Base-by-base conservation (phyloP, 768 basidiomycete species). In the Rhizopogon salebrosus region DNA sequence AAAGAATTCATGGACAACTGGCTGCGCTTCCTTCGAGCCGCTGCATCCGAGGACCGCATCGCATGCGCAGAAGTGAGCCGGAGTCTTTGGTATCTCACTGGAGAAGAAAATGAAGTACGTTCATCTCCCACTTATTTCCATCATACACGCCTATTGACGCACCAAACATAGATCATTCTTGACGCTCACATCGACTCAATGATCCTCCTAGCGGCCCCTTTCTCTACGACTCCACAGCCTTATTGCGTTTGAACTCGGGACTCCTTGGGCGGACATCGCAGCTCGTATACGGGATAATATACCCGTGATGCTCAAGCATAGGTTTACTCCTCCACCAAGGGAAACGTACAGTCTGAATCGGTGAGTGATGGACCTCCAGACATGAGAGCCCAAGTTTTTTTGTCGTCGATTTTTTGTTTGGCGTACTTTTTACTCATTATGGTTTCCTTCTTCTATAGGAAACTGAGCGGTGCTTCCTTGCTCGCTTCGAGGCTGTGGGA, bases 271-370 rank as follows among this genome's bases (percentile, higher is more conserved):
- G n/a, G n/a, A n/a, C n/a, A n/a, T n/a, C n/a, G n/a, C n/a, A n/a
- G n/a, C n/a, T n/a, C n/a, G n/a, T n/a, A n/a, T n/a, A n/a, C n/a
- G n/a, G n/a, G n/a, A n/a, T n/a, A n/a, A n/a, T n/a, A n/a, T n/a
- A n/a, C n/a, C n/a, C n/a, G n/a, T n/a, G n/a, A n/a, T n/a, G n/a
- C n/a, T n/a, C n/a, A n/a, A n/a, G n/a, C n/a, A n/a, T n/a, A n/a
- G n/a, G n/a, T n/a, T n/a, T 3, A 94, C 92, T 0, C 95, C 95
- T 0, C 95, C 95, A 2, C 95, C 95, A 1, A 74, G 82, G 53
- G 94, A 98, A 71, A 98, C 95, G 1, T 98, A 98, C 68, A 92
- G 90, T 67, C 72, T 98, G 49, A 98, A 99, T 66, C 73, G 92
- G 87, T 86, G 55, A 51, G 80, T 65, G 13, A 11, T 7, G 11